Percentiles rank a stretch among this genome's conserved stretches.
phyloP scores from a whole-genome alignment of 1,139 yeast species.

The Lodderomyces theae region DNA sequence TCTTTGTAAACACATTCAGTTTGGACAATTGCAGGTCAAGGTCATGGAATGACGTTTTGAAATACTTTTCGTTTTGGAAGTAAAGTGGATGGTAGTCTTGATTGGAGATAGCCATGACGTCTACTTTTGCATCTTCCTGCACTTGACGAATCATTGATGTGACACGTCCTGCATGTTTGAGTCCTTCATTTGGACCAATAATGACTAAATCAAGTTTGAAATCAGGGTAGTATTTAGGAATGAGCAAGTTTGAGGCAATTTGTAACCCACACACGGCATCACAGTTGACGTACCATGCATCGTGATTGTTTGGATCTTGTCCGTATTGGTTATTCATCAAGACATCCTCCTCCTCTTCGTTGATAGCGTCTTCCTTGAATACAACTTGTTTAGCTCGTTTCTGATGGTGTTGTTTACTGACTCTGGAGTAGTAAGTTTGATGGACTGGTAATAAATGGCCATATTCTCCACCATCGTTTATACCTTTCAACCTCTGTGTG shows the following conservation, averaged over 20 bases:
- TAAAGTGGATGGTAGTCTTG: conserved; percentile 31
- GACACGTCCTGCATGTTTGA: conserved; percentile 13
- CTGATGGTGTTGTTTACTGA: conserved; percentile 18
- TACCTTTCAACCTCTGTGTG: background rate
- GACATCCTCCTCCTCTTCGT: conserved; percentile 5
- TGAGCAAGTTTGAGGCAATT: conserved; percentile 31
- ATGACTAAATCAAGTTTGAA: conserved; percentile 38
- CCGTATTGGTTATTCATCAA: conserved; percentile 21
- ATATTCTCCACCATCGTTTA: conserved; percentile 33
- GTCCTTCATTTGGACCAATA: conserved; percentile 40
- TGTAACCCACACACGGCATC: conserved; percentile 30
- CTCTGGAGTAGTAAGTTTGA: conserved; percentile 28
- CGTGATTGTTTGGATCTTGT: conserved; percentile 32
- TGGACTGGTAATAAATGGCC: conserved; percentile 33
- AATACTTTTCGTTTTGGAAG: conserved; percentile 23
- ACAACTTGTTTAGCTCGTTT: conserved; percentile 23
- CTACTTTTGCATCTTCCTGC: conserved; percentile 15
- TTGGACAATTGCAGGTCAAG: conserved; percentile 15
- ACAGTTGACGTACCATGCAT: conserved; percentile 42
- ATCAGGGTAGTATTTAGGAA: conserved; percentile 30
- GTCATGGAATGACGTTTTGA: conserved; percentile 5
- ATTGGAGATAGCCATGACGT: conserved; percentile 23
- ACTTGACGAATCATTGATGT: conserved; percentile 11
- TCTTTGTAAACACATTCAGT: conserved; percentile 25
- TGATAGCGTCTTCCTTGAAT: conserved; percentile 5